These are phyloP conservation scores for Blastobotrys apis DNA, from an alignment of 1,139 yeast genomes.

Conservation along the genomic window DNA sequence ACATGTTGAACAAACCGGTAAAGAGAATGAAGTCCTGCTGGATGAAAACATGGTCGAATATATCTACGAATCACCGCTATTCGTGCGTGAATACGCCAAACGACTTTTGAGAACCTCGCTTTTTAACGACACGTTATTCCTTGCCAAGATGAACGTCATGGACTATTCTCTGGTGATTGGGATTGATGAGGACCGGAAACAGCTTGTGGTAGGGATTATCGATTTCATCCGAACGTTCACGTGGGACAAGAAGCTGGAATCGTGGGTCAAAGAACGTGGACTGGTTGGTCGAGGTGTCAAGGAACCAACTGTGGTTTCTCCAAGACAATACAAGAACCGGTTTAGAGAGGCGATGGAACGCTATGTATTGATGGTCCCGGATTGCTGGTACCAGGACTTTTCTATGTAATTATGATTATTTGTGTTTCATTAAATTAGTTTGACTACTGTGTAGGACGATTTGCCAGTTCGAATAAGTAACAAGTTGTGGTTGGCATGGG, in stretches of 20 bases:
- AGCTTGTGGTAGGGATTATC: constrained; percentile 86
- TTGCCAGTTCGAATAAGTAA: constrained; percentile 75
- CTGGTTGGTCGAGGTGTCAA: constrained; percentile 81
- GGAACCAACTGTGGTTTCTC: constrained; percentile 96
- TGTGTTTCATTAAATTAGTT: constrained; percentile 13
- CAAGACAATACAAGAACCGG: constrained; percentile 87
- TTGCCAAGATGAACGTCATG: constrained; percentile 98
- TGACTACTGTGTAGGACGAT: constrained; percentile 23
- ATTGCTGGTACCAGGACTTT: constrained; percentile 36
- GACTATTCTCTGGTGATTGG: constrained; percentile 95
- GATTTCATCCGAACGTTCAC: constrained; percentile 92
- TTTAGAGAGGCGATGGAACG: constrained; percentile 98
- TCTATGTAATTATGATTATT: background rate
- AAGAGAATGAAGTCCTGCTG: constrained; percentile 85
- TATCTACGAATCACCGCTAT: constrained; percentile 91
- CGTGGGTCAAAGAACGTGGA: constrained; percentile 96
- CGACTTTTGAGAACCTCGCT: constrained; percentile 78
- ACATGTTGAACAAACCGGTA: constrained; percentile 94
- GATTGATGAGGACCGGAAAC: constrained; percentile 64
- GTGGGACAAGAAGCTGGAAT: constrained; percentile 97
- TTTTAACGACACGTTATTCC: constrained; percentile 90
- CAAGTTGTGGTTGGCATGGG: constrained; percentile 54
- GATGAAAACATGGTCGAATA: constrained; percentile 99
- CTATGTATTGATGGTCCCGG: constrained; percentile 91
- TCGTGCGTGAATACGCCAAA: constrained; percentile 90